These are phyloP conservation scores for Pseudopyricularia javanii DNA, from an alignment of 2,329 filamentous ascomycete species.

Conservation along the genomic window DNA sequence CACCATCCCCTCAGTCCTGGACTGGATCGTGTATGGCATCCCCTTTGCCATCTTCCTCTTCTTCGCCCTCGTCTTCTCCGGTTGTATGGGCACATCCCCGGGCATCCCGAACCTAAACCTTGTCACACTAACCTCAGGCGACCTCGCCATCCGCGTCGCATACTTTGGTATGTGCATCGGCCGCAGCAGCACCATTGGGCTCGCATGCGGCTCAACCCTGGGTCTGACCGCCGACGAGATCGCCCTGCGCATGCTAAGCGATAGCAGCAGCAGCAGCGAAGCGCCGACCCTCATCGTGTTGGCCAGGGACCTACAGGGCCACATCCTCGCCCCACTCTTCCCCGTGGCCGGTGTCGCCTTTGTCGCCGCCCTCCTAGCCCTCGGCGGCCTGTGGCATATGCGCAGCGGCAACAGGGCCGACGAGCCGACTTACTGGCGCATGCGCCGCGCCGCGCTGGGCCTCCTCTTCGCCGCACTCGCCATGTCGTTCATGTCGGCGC, in stretches of 20 bases:
- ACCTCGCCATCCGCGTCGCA: background rate
- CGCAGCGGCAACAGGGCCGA: background rate
- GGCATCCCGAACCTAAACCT: background rate
- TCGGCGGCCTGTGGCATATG: constrained; percentile 1
- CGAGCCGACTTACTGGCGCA: background rate
- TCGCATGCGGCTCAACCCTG: background rate
- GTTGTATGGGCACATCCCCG: background rate
- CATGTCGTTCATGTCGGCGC: background rate
- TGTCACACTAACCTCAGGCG: background rate
- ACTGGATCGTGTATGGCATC: background rate
- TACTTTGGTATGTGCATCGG: constrained; percentile 2
- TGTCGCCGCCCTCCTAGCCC: background rate
- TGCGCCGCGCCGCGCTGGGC: background rate
- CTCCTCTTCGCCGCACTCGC: background rate
- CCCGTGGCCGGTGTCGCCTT: constrained; percentile 1
- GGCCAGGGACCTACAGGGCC: background rate
- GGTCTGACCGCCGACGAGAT: background rate
- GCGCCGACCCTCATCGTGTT: background rate
- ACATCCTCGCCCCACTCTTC: background rate
- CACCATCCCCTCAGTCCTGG: background rate
- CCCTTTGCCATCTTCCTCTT: background rate
- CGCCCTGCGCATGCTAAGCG: background rate
- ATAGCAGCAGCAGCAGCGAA: background rate
- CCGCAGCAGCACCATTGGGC: background rate
- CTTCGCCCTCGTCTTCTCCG: background rate